Evolutionary conservation across 352 stramenopile species (phyloP).

Genomic region (Globisporangium acanthophoron): DNA sequence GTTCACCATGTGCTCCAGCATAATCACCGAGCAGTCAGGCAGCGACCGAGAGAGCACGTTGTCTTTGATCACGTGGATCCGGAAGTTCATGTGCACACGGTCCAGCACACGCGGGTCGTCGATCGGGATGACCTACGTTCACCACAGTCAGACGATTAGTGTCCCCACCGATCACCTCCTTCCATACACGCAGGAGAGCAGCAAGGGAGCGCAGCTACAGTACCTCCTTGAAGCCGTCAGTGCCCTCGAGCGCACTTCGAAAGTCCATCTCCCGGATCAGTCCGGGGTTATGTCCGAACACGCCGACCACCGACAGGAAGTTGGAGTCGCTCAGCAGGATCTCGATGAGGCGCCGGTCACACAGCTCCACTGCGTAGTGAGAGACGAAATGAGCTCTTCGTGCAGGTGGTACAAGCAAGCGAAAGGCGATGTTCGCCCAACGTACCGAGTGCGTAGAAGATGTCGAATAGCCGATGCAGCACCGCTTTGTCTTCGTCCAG

Average conservation of each 20-base stretch:
- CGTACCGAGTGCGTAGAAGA: slow-evolving; percentile 67
- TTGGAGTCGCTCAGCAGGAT: slow-evolving; percentile 67
- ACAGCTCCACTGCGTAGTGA: slow-evolving; percentile 54
- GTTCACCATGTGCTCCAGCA: slow-evolving; percentile 79
- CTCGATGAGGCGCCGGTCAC: slow-evolving; percentile 59
- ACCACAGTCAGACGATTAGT: not conserved
- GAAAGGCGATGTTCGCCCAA: not conserved
- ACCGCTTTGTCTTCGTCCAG: slow-evolving; percentile 52
- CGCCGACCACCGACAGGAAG: slow-evolving; percentile 78
- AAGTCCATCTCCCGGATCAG: slow-evolving; percentile 78
- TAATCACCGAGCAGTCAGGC: slow-evolving; percentile 64
- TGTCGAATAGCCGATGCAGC: slow-evolving; percentile 65
- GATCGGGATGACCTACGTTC: slow-evolving; percentile 64
- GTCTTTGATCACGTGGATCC: slow-evolving; percentile 86
- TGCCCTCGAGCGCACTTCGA: slow-evolving; percentile 49
- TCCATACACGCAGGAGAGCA: not conserved
- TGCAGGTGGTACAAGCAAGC: not conserved
- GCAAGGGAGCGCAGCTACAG: not conserved
- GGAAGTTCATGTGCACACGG: slow-evolving; percentile 83
- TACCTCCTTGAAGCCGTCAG: slow-evolving; percentile 64
- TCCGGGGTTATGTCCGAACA: slow-evolving; percentile 76
- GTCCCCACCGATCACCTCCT: not conserved
- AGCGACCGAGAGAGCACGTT: slow-evolving; percentile 77
- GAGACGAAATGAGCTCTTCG: not conserved
- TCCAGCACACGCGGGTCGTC: slow-evolving; percentile 46